Evolutionary conservation across 345 rosid species (phyloP), one percentile per base, ranked within the genome.

Genomic region (Bruguiera sexangula): DNA sequence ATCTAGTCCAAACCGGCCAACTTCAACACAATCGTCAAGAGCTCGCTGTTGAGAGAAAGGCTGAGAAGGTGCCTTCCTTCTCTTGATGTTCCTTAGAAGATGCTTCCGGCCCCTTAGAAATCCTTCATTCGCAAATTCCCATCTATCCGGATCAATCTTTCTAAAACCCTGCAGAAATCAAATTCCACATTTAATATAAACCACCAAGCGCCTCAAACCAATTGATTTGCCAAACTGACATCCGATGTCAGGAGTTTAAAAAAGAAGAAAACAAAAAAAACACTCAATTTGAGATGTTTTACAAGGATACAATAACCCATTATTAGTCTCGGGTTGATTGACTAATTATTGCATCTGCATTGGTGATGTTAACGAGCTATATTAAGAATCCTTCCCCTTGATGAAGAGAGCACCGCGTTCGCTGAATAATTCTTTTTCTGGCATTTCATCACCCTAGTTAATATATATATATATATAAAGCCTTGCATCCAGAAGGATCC

Each of bases 61-160:
- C 55, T 82, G 87, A 72, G 78, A 69, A 21, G 84, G 36, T 24
- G 85, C 60, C 69, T 81, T 84, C 68, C 93, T 88, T 71, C 97
- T 85, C 75, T 71, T 89, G 31, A 94, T 91, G 84, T 70, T 86
- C 81, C 73, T 91, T n/a, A 94, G 81, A 16, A 89, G 89, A 39
- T 84, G 81, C 77, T 76, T 91, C 54, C 85, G 87, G 8, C 95
- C 95, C 74, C 85, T 88, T 6, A 87, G 72, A 79, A 94, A 91
- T 27, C 88, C 90, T 73, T 93, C 98, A 75, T 85, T 91, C 18
- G 92, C 85, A 76, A 93, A 93, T 63, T 88, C 97, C 92, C 97
- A 91, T 74, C 80, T 78, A 39, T 89, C 96, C 20, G 92, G 81
- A 70, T 93, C 91, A 7, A 88, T 85, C 86, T 93, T 93, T 67